Evolutionary conservation across 192 early-diverging fungal genomes (phyloP).

Genomic region (Coemansia sp.): DNA sequence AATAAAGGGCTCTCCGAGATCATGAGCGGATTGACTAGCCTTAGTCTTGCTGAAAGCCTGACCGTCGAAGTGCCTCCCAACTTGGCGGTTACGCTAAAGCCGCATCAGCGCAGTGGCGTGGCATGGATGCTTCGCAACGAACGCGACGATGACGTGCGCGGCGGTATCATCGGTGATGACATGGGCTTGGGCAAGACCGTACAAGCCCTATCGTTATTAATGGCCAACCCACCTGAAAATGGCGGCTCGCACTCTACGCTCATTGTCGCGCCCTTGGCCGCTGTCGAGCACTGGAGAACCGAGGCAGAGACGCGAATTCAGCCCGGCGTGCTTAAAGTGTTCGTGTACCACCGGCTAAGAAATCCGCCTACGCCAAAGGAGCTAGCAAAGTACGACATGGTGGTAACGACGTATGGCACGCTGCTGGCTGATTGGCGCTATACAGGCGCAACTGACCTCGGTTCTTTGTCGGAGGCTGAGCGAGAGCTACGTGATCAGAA

Average conservation of each 20-base stretch:
- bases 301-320: constrained; percentile 64
- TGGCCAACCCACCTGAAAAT: constrained; percentile 44
- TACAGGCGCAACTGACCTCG: not conserved
- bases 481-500: constrained; percentile 6
- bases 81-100: constrained; percentile 47
- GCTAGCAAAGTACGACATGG: constrained; percentile 54
- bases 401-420: constrained; percentile 54
- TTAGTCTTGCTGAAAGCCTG: constrained; percentile 2
- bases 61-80: constrained; percentile 54
- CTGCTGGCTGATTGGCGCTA: constrained; percentile 23
- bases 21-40: constrained; percentile 3
- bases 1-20: not conserved
- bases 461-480: not conserved
- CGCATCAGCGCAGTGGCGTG: constrained; percentile 63
- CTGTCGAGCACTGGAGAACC: constrained; percentile 72
- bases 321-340: constrained; percentile 49
- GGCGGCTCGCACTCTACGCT: constrained; percentile 56
- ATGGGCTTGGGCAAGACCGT: constrained; percentile 80
- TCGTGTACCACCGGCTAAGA: constrained; percentile 64
- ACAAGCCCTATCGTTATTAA: constrained; percentile 66
- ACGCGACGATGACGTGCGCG: constrained; percentile 25
- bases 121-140: constrained; percentile 64
- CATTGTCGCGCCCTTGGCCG: constrained; percentile 66
- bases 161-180: constrained; percentile 67
- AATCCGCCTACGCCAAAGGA: constrained; percentile 24